phyloP scores from a whole-genome alignment of 1,139 yeast species.

The Hansenula lynferdii region DNA sequence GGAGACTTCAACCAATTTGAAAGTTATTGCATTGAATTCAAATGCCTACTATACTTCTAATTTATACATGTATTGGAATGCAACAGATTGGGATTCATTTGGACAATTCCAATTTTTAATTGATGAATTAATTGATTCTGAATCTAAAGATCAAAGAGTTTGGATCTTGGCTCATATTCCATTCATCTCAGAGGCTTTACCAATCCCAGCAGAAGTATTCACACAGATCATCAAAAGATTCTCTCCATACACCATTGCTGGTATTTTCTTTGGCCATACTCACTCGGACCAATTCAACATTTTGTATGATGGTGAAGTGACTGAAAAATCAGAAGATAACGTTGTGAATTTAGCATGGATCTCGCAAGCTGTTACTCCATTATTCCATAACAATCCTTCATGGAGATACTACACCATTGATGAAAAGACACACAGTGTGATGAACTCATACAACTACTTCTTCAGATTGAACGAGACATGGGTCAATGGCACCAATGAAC shows the following conservation, averaged over 20 bases:
- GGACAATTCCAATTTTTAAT: slow-evolving; percentile 61
- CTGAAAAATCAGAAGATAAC: slow-evolving; percentile 34
- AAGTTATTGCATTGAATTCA: slow-evolving; percentile 61
- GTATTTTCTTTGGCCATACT: slow-evolving; percentile 67
- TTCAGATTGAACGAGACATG: slow-evolving; percentile 49
- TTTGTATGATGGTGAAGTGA: slow-evolving; percentile 37
- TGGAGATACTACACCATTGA: slow-evolving; percentile 75
- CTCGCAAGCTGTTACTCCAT: slow-evolving; percentile 65
- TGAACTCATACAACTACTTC: slow-evolving; percentile 56
- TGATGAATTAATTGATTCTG: slow-evolving; percentile 56
- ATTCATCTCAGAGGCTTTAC: slow-evolving; percentile 53
- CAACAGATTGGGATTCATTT: slow-evolving; percentile 53
- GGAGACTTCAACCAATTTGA: slow-evolving; percentile 51
- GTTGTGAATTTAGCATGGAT: slow-evolving; percentile 61
- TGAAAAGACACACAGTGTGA: slow-evolving; percentile 52
- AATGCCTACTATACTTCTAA: slow-evolving; percentile 64
- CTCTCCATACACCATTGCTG: slow-evolving; percentile 65
- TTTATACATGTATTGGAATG: slow-evolving; percentile 56
- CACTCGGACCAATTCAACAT: slow-evolving; percentile 65
- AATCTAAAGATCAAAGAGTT: slow-evolving; percentile 51
- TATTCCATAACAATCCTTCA: slow-evolving; percentile 54
- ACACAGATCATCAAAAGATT: slow-evolving; percentile 59
- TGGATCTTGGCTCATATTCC: slow-evolving; percentile 76
- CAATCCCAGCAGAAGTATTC: slow-evolving; percentile 53
- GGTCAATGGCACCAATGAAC: slow-evolving; percentile 42